These are phyloP conservation scores for Termitomyces sp. DNA, from an alignment of 768 basidiomycete species.

Conservation along the genomic window DNA sequence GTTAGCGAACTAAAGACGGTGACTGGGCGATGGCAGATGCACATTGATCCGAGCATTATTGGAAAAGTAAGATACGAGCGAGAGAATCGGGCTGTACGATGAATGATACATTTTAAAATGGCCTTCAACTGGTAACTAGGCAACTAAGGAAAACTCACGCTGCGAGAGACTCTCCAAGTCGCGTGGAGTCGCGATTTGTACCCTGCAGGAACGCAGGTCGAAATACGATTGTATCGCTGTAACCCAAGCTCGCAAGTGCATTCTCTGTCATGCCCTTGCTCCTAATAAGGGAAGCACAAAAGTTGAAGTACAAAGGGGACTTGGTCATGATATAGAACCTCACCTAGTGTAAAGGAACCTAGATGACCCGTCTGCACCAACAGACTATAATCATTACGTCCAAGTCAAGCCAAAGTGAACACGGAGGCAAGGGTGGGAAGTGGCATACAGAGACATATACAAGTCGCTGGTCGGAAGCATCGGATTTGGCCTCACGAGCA, in stretches of 20 bases:
- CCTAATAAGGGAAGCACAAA: slow-evolving; percentile 26
- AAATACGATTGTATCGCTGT: slow-evolving; percentile 66
- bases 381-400: slow-evolving; percentile 26
- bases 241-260: slow-evolving; percentile 61
- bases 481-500: slow-evolving; percentile 56
- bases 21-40: slow-evolving; percentile 6
- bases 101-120: neutral
- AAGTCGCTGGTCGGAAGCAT: slow-evolving; percentile 50
- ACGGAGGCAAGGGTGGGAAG: neutral
- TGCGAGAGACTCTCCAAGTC: slow-evolving; percentile 32
- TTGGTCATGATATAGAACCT: neutral
- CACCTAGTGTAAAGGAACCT: slow-evolving; percentile 48
- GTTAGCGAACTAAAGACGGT: neutral
- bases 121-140: neutral
- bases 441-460: slow-evolving; percentile 64
- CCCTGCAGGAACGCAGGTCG: slow-evolving; percentile 54
- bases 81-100: slow-evolving; percentile 29
- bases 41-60: slow-evolving; percentile 42
- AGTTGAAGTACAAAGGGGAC: neutral
- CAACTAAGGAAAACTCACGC: neutral
- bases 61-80: slow-evolving; percentile 31
- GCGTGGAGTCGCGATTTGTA: slow-evolving; percentile 34
- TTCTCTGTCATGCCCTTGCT: slow-evolving; percentile 75
- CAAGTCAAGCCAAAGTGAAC: neutral
- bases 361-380: slow-evolving; percentile 44